Base-by-base conservation (phyloP, 202 grass and related monocot genomes). In the Brachypodium distachyon region DNA sequence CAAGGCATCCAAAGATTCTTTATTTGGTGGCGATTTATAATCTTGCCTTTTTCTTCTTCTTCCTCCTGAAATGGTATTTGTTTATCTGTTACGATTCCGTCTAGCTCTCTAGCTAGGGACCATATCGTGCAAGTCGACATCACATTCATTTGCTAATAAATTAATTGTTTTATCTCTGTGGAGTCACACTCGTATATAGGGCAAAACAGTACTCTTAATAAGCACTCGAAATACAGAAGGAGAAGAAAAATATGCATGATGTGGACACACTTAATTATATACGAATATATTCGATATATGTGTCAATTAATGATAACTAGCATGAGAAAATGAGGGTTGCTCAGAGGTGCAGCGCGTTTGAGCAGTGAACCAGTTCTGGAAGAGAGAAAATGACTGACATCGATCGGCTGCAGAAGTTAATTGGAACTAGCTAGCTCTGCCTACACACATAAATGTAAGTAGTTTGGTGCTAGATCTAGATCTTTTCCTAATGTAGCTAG, bases 321-420 rank as follows among this genome's bases (percentile, higher is more conserved):
- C 70, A 73, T 28, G 22, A 26, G 51, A 57, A 73, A 73, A 27
- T 13, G 10, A 7, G 14, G 23, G 36, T 38, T 29, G 39, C 72
- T 21, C 18, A 39, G 3, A 32, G 11, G 29, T 51, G 53, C 72
- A 74, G 10, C 41, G 26, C 16, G 52, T 12, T 28, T 27, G 52
- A 19, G 23, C 70, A 63, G 69, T 56, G 53, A 38, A 26, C 43
- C 34, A n/a, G n/a, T 68, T 74, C 49, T 75, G 68, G 68, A 82
- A 64, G 52, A 33, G 60, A 29, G 73, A 89, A 73, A 62, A 59
- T 33, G 87, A 78, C 49, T n/a, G 40, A 79, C 31, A 67, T 64
- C 26, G 23, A 67, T 38, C 6, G 19, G 29, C 44, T 51, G 12
- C 44, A 39, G 41, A 63, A 5, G 48, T n/a, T n/a, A n/a, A n/a